Base-by-base conservation (phyloP, 805 yeast genomes). In the Cyberlindnera meyerae region DNA sequence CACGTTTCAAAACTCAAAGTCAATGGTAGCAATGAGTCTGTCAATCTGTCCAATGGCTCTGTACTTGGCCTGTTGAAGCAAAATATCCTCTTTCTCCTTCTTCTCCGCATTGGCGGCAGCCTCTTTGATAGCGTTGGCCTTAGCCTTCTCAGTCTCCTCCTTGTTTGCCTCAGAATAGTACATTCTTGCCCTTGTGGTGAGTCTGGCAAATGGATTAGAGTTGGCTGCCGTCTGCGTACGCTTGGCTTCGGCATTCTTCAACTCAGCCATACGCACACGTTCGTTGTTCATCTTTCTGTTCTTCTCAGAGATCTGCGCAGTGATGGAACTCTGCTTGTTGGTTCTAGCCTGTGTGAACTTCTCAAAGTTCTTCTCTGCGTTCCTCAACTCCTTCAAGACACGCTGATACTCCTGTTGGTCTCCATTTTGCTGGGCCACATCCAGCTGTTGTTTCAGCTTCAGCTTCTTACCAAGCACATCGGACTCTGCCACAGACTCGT, bases 121-220 rank as follows among this genome's bases (percentile, higher is more conserved):
- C 40, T 69, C 68, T 36, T 66, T 68, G 33, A 66, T 65, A 6
- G 77, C 79, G 38, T 73, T 71, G 24, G 65, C 70, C 38, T 75
- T 65, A 3, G 80, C 82, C 57, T 69, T 72, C 47, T 72, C 78
- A 47, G 79, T 76, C 45, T 72, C 81, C 42, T 70, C 73, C 43
- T 70, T 69, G 43, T 71, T 76, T 31, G 70, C 63, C 39, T 59
- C 73, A 31, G 69, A 66, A 35, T 88, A 87, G 61, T 86, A 90
- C 42, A 86, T 77, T 52, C 85, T 76, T 1, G 97, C 85, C 43
- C 79, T 82, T 1, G 97, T 90, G 57, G 85, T 82, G 55, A 93
- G 73, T 58, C 97, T 78, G 48, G 83, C 77, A 61, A 93, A 93
- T 16, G 98, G 97, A 63, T 93, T 85, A 50, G 70, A 75, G 36